phyloP scores from a whole-genome alignment of 2,329 filamentous ascomycete species.

The Dactylellina leptospora region DNA sequence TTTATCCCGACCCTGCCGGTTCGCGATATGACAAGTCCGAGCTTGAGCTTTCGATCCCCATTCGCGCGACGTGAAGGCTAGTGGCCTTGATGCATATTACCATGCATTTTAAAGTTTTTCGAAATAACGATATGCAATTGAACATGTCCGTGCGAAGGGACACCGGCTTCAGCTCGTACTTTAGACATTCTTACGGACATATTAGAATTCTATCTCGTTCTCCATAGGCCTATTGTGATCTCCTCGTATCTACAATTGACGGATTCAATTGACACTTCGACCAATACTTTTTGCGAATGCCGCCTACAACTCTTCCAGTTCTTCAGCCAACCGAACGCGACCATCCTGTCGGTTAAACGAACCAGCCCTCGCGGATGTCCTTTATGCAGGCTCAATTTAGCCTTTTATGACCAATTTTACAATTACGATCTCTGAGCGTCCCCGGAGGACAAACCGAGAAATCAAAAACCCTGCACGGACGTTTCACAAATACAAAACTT shows the following conservation, averaged over 20 bases:
- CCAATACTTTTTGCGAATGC: too few relatives aligned
- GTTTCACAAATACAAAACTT: slow-evolving; percentile 32
- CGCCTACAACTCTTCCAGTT: too few relatives aligned
- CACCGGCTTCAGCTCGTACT: too few relatives aligned
- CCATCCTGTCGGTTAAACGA: slow-evolving; percentile 25
- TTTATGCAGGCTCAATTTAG: slow-evolving; percentile 29
- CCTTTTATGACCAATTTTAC: slow-evolving; percentile 1
- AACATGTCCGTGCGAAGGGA: neutral
- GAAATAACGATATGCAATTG: neutral
- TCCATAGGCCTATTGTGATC: too few relatives aligned
- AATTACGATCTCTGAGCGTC: neutral
- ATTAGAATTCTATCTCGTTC: neutral
- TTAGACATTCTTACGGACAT: neutral
- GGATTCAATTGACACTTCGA: too few relatives aligned
- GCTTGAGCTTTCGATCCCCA: too few relatives aligned
- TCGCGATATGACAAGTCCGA: too few relatives aligned
- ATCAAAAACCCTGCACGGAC: slow-evolving; percentile 6
- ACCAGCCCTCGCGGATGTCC: neutral
- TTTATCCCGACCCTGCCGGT: too few relatives aligned
- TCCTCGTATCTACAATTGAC: neutral
- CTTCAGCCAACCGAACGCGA: neutral
- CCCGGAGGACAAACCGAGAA: neutral
- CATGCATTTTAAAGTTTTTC: too few relatives aligned
- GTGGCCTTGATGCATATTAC: neutral
- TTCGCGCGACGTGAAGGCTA: slow-evolving; percentile 1